Percentiles rank a stretch among this genome's conserved stretches.
phyloP scores from a whole-genome alignment of 108 stramenopile species.

The Parmales sp. region DNA sequence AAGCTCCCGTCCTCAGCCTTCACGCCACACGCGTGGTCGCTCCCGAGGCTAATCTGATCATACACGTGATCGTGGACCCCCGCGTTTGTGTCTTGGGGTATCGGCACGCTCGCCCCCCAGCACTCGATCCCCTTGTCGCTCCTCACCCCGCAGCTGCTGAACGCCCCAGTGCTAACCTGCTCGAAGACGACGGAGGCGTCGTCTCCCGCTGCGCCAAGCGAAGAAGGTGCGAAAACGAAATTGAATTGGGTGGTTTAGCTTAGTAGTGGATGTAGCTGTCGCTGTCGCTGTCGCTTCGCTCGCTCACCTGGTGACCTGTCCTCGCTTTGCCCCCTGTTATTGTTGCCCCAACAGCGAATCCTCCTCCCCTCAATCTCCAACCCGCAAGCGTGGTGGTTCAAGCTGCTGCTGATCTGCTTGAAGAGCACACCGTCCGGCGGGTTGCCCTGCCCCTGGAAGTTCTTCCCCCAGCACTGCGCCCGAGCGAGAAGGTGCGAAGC shows the following conservation, averaged over 20 bases:
- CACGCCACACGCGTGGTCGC: constrained; percentile 5
- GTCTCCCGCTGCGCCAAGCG: neutral
- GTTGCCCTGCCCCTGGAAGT: neutral
- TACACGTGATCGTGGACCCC: neutral
- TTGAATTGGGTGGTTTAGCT: no score
- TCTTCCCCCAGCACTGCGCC: constrained; percentile 4
- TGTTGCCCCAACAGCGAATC: neutral
- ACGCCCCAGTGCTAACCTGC: neutral
- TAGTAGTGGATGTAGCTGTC: neutral
- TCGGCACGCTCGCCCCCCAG: constrained; percentile 2
- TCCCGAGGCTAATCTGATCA: constrained; percentile 7
- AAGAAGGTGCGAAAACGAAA: neutral
- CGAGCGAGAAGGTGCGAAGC: no score
- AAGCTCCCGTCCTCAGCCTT: neutral
- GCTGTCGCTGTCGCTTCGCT: neutral
- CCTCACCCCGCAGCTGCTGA: neutral
- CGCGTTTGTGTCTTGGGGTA: neutral
- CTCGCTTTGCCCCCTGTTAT: neutral
- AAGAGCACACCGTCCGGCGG: neutral
- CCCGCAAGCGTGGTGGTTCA: neutral
- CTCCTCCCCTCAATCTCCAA: neutral
- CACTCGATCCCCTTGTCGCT: neutral
- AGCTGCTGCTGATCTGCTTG: constrained; percentile 10
- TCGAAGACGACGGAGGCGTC: neutral
- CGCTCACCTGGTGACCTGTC: no score